Evolutionary conservation across 805 yeast genomes (phyloP), one percentile per base, ranked within the genome.

Genomic region (Ogataea paraovalis): DNA sequence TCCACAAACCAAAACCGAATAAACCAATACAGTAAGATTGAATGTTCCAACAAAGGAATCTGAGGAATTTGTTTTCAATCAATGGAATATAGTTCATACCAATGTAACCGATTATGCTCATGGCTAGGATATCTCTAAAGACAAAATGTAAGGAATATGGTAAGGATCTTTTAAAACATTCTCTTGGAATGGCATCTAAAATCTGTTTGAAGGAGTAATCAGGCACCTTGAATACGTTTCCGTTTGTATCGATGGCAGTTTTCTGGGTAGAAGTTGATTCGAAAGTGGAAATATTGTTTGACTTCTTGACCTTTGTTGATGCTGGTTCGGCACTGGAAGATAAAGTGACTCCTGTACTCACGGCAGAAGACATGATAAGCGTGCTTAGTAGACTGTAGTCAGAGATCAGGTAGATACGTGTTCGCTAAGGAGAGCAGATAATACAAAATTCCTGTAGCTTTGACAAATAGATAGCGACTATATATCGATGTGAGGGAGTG

Each of bases 1-100:
- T 76, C 85, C 84, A 80, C 44, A 79, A 62, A 39, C 85, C 85
- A 47, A 78, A 73, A 6, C 80, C 79, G 53, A 77, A 72, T 48
- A 78, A 66, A 46, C 82, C 78, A 53, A 70, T 65, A 49, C 61
- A 49, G 54, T 63, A 67, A 39, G 74, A 63, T 53, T 73, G 68
- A 23, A 67, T 58, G 45, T 58, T 54, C 78, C 76, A 78, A 7
- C 71, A 62, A 1, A 64, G 67, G 48, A 71, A 70, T 58, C 81
- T 69, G 13, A 64, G 43, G 41, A 33, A 45, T 27, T 53, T 46
- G 28, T 67, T 61, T 20, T 65, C 64, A 16, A 77, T 67, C 42
- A 59, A 36, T 23, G 80, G 82, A 50, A 76, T 76, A 49, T 60
- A 66, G 7, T 57, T 68, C 55, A 65, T 64, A 42, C 77, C 82